phyloP scores from a whole-genome alignment of 768 basidiomycete genomes.

The Pisolithus orientalis region DNA sequence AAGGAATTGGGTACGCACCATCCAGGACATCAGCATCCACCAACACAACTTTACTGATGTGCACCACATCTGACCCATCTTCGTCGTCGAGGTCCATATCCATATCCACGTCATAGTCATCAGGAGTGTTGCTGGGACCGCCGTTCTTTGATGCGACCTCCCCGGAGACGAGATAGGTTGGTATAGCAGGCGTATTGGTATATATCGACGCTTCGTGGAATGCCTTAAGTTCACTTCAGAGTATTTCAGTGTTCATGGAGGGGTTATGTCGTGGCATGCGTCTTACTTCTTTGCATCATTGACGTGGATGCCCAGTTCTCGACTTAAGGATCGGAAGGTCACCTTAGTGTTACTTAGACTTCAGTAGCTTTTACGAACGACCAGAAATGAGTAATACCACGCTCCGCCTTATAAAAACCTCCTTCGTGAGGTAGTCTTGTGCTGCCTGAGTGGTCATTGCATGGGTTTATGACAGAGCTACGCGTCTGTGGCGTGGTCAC shows the following conservation, averaged over 20 bases:
- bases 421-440: slow-evolving; percentile 40
- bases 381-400: slow-evolving; percentile 28
- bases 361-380: not conserved
- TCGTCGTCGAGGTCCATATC: slow-evolving; percentile 32
- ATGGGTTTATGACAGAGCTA: not conserved
- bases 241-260: not conserved
- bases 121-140: slow-evolving; percentile 3
- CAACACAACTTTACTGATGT: slow-evolving; percentile 45
- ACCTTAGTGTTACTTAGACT: slow-evolving; percentile 39
- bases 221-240: slow-evolving; percentile 53
- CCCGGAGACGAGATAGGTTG: slow-evolving; percentile 72
- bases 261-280: not conserved
- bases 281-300: slow-evolving; percentile 73
- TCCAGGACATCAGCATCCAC: slow-evolving; percentile 62
- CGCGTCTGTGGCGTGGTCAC: not conserved
- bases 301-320: slow-evolving; percentile 65
- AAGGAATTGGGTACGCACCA: slow-evolving; percentile 35
- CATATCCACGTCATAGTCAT: slow-evolving; percentile 28
- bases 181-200: slow-evolving; percentile 28
- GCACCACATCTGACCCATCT: slow-evolving; percentile 39
- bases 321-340: slow-evolving; percentile 72
- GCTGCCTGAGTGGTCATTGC: slow-evolving; percentile 24
- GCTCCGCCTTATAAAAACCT: slow-evolving; percentile 37
- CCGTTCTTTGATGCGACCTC: slow-evolving; percentile 28
- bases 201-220: slow-evolving; percentile 45